Evolutionary conservation across 2,329 filamentous ascomycete species (phyloP).

Genomic region (Emergomyces africanus): DNA sequence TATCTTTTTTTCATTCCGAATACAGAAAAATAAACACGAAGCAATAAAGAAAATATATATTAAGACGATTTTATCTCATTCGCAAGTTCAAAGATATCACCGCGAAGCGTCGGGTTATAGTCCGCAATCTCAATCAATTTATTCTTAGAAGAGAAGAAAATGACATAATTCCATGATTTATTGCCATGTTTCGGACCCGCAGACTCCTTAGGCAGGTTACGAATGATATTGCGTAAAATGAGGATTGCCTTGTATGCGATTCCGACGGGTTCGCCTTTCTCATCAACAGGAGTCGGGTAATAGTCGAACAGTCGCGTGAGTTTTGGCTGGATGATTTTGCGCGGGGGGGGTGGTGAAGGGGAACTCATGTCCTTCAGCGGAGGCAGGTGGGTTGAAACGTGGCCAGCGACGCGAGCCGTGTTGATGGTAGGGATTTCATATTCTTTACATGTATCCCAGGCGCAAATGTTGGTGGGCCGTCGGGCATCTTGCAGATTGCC

Average conservation of each 20-base stretch:
- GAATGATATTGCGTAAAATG: constrained; percentile 35
- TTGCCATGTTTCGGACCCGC: constrained; percentile 1
- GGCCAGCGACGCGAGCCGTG: constrained; percentile 26
- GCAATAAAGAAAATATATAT: too few species aligned
- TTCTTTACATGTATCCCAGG: constrained; percentile 27
- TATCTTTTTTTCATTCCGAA: not conserved
- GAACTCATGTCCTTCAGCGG: constrained; percentile 9
- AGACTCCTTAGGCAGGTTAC: constrained; percentile 26
- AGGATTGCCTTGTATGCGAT: constrained; percentile 36
- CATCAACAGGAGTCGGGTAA: constrained; percentile 30
- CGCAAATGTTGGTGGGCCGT: constrained; percentile 23
- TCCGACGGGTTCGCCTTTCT: constrained; percentile 31
- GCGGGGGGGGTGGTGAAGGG: constrained; percentile 18
- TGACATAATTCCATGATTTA: constrained; percentile 18
- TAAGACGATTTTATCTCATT: constrained; percentile 20
- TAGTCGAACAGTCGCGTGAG: constrained; percentile 29
- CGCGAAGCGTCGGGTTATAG: constrained; percentile 29
- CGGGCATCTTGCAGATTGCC: constrained; percentile 24
- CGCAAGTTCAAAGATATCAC: constrained; percentile 30
- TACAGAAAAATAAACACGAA: not conserved
- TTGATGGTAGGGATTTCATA: constrained; percentile 24
- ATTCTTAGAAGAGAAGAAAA: constrained; percentile 26
- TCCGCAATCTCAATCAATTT: constrained; percentile 29
- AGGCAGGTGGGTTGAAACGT: constrained; percentile 20
- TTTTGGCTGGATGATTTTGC: constrained; percentile 26